Conservation (phyloP, 2,329 filamentous ascomycete species). For the Scolecobasidium constrictum region DNA sequence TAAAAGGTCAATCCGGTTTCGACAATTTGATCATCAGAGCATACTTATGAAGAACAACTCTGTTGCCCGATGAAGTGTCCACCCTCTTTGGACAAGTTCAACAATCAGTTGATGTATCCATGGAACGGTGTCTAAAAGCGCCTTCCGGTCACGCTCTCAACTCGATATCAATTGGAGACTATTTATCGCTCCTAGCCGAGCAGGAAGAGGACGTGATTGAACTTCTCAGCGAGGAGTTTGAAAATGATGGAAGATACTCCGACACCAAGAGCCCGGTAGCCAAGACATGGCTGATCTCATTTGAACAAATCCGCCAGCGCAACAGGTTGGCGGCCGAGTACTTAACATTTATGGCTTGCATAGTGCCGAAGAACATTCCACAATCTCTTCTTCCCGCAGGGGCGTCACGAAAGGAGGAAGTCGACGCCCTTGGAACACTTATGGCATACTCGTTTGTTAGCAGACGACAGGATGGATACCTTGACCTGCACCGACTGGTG, state of each 20-base stretch:
- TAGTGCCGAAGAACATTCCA: constrained; percentile 15
- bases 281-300: constrained; percentile 14
- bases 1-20: neutral
- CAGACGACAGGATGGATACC: constrained; percentile 9
- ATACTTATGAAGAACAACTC: constrained; percentile 12
- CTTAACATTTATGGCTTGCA: constrained; percentile 14
- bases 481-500: constrained; percentile 15
- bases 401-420: constrained; percentile 9
- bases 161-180: too few species aligned
- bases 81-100: constrained; percentile 9
- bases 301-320: constrained; percentile 11
- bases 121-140: constrained; percentile 9
- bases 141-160: constrained; percentile 9
- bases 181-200: neutral
- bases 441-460: constrained; percentile 13
- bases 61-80: constrained; percentile 11
- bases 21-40: neutral
- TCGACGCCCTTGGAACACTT: constrained; percentile 11
- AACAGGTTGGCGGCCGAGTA: constrained; percentile 12
- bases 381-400: constrained; percentile 11
- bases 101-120: constrained; percentile 10
- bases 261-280: constrained; percentile 12
- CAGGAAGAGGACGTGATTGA: constrained; percentile 20
- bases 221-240: constrained; percentile 11
- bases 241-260: constrained; percentile 6